Percentiles rank a stretch among this genome's conserved stretches.
Conservation (phyloP, 1,284 basidiomycete genomes). For the Crucibulum cyathiforme region DNA sequence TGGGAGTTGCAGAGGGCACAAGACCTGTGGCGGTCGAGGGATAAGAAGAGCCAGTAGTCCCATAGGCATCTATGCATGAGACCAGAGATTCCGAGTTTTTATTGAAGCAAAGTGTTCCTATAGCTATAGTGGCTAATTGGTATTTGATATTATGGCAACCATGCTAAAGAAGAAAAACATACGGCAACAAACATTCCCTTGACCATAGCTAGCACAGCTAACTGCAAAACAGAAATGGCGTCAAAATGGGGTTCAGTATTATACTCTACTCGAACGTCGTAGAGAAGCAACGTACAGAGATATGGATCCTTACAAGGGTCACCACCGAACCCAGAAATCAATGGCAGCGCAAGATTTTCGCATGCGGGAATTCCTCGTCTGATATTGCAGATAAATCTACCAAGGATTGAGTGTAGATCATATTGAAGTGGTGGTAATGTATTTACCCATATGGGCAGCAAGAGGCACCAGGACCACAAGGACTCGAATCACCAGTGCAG, state of each 20-base stretch:
- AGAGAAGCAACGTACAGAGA: neutral
- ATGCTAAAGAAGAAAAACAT: too few relatives aligned
- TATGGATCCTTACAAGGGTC: neutral
- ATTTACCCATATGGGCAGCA: neutral
- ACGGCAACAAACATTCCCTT: neutral
- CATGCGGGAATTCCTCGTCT: neutral
- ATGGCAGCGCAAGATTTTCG: neutral
- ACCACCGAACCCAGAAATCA: neutral
- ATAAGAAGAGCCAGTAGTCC: conserved; percentile 9
- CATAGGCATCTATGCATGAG: conserved; percentile 18
- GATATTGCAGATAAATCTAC: neutral
- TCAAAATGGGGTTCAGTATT: neutral
- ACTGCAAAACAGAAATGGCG: neutral
- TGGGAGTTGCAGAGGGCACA: conserved; percentile 6
- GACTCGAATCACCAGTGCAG: neutral
- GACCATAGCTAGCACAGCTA: neutral
- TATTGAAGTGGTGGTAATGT: neutral
- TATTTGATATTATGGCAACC: neutral
- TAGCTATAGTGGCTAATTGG: neutral
- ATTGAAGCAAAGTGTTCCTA: neutral
- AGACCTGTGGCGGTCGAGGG: conserved; percentile 10
- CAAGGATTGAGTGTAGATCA: neutral
- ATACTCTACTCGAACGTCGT: neutral
- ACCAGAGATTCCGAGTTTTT: neutral
- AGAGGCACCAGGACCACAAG: neutral